Evolutionary conservation across 2,329 filamentous ascomycete genomes (phyloP), one percentile per base, ranked within the genome.

Genomic region (Cyphellophora attinorum): DNA sequence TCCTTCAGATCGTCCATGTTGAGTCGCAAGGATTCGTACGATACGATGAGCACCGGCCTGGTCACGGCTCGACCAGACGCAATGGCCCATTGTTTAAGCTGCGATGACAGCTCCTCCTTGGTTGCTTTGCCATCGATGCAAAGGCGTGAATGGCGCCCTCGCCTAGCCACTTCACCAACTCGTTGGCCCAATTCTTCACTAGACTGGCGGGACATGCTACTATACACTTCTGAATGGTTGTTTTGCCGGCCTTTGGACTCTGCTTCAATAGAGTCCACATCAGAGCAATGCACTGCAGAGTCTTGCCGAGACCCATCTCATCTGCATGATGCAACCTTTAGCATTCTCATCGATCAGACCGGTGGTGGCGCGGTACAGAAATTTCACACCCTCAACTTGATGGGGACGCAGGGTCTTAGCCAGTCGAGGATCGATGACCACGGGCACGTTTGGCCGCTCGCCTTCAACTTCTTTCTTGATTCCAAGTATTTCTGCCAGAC

Each of bases 311-410:
- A 49, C 91, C 91, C 91, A 98, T 98, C 56, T 95, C 91, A 56
- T 98, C 91, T 34, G 91, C 91, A 98, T 98, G 56, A 98, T 98
- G 60, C 91, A 98, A 2, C 91, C 91, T 57, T 95, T 84, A 31
- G 91, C 91, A 50, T 89, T 89, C 23, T 81, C 73, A 50, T 96
- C 91, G 37, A 96, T 83, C 70, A 96, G 72, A n/a, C 91, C 91
- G 2, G 89, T 96, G 5, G 91, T 86, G 52, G 85, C 93, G 46
- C 76, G 75, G 60, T 96, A 98, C 69, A 98, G 78, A 59, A 98
- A 98, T 64, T 91, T 94, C 44, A 98, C 91, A 52, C 91, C 91
- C 56, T 96, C 91, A 23, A 98, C 81, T 60, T 98, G 91, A 79
- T 98, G 91, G 2, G 91, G 91, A 31, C 91, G 80, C 33, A 98